Percentiles rank a stretch among this genome's conserved stretches.
Evolutionary conservation across 1,284 basidiomycete species (phyloP).

Genomic region (Inonotus hispidus): DNA sequence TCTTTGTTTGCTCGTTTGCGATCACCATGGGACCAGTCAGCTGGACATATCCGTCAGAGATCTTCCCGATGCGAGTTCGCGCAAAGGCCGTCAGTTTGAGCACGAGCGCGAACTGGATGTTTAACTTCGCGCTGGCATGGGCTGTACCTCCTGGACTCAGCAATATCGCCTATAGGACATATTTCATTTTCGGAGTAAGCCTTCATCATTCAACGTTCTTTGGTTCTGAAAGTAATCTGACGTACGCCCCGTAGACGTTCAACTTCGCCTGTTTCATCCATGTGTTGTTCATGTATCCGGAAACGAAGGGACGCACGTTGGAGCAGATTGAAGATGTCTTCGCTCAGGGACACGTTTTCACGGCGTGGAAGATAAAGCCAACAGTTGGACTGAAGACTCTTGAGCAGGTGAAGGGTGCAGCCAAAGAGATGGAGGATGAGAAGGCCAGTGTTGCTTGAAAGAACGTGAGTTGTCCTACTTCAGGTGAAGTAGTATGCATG

Average conservation of each 20-base stretch:
- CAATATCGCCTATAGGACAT: slow-evolving; percentile 39
- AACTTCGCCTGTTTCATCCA: slow-evolving; percentile 68
- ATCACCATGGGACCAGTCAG: slow-evolving; percentile 73
- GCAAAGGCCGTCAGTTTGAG: slow-evolving; percentile 14
- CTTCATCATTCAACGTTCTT: neutral
- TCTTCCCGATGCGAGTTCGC: slow-evolving; percentile 44
- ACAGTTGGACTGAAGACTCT: slow-evolving; percentile 60
- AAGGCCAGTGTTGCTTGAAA: slow-evolving; percentile 13
- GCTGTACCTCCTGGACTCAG: slow-evolving; percentile 53
- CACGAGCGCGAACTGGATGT: slow-evolving; percentile 57
- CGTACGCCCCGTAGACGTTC: slow-evolving; percentile 40
- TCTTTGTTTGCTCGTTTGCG: slow-evolving; percentile 70
- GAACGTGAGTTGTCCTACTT: neutral
- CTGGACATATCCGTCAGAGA: slow-evolving; percentile 63
- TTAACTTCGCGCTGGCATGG: slow-evolving; percentile 70
- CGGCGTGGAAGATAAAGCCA: slow-evolving; percentile 64
- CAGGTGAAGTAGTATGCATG: neutral
- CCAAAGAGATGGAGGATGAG: slow-evolving; percentile 11
- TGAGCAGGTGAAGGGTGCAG: slow-evolving; percentile 31
- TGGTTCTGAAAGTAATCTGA: neutral
- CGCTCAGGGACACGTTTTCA: slow-evolving; percentile 57
- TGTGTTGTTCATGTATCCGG: slow-evolving; percentile 69
- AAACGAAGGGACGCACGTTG: slow-evolving; percentile 65
- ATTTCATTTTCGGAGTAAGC: slow-evolving; percentile 62
- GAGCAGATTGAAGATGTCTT: slow-evolving; percentile 78